A percentile compares a stretch with the other conserved stretches of the same genome.
phyloP scores from a whole-genome alignment of 2,329 filamentous ascomycete species.

The Immersiporthe knoxdaviesiana region DNA sequence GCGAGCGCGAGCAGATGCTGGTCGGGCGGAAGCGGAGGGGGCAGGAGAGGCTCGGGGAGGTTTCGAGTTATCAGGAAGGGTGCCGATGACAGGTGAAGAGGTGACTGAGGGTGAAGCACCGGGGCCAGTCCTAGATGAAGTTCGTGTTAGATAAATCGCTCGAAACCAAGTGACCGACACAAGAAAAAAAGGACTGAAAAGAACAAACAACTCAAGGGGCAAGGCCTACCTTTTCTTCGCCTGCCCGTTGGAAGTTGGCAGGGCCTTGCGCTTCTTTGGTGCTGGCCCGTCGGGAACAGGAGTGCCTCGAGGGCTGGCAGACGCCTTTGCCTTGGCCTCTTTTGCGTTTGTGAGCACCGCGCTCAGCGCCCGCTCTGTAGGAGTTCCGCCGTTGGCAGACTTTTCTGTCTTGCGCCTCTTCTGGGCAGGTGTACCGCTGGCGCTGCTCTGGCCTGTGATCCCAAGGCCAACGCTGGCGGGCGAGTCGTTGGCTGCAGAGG shows the following conservation, averaged over 20 bases:
- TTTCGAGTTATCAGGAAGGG: constrained; percentile 65
- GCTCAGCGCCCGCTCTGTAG: constrained; percentile 72
- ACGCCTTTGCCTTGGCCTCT: constrained; percentile 59
- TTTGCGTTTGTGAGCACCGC: constrained; percentile 52
- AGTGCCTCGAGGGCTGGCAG: constrained; percentile 69
- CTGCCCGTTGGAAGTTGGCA: constrained; percentile 67
- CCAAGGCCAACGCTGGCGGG: constrained; percentile 60
- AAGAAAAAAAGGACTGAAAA: not conserved
- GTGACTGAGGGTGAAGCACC: constrained; percentile 66
- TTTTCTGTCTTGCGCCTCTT: constrained; percentile 87
- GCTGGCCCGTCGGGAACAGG: constrained; percentile 60
- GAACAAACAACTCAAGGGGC: constrained; percentile 31
- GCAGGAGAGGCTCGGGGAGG: constrained; percentile 61
- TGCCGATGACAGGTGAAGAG: constrained; percentile 75
- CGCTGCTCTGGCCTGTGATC: constrained; percentile 59
- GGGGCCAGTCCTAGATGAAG: constrained; percentile 22
- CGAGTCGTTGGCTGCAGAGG: constrained; percentile 37
- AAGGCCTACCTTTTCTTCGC: constrained; percentile 72
- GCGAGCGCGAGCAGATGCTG: constrained; percentile 71
- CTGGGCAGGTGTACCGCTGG: constrained; percentile 57
- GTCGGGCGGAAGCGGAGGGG: constrained; percentile 59
- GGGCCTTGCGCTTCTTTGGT: constrained; percentile 73
- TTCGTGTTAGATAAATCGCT: constrained; percentile 39
- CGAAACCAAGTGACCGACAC: not conserved
- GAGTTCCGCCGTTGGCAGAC: constrained; percentile 50